Conservation (phyloP, 352 stramenopile genomes). For the Plasmopara halstedii region DNA sequence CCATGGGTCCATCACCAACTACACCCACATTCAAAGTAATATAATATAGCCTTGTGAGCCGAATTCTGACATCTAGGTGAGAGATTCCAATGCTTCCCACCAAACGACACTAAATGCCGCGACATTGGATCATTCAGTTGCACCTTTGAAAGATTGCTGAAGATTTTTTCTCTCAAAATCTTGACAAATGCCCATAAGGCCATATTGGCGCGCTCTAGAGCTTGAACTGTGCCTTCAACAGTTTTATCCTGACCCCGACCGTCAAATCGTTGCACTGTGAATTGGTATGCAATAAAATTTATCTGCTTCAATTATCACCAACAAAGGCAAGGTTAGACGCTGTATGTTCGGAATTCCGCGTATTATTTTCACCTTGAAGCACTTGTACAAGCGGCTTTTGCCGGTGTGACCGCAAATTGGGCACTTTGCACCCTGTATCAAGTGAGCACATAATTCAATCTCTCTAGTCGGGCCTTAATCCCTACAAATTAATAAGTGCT, state of each 20-base stretch:
- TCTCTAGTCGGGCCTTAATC: too few relatives aligned
- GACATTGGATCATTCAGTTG: slow-evolving; percentile 29
- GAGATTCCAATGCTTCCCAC: slow-evolving; percentile 22
- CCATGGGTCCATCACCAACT: slow-evolving; percentile 72
- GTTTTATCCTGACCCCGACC: slow-evolving; percentile 26
- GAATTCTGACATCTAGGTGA: background rate
- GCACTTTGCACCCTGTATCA: slow-evolving; percentile 43
- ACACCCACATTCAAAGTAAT: background rate
- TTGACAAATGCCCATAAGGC: slow-evolving; percentile 43
- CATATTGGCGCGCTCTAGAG: slow-evolving; percentile 17
- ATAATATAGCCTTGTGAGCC: slow-evolving; percentile 9
- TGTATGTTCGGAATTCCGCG: background rate
- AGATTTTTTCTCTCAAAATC: slow-evolving; percentile 45
- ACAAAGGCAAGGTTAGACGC: background rate
- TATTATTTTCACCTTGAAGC: slow-evolving; percentile 31
- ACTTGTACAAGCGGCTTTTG: slow-evolving; percentile 56
- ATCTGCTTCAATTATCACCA: slow-evolving; percentile 16
- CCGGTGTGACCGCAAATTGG: slow-evolving; percentile 54
- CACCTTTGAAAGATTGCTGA: slow-evolving; percentile 19
- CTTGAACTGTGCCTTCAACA: slow-evolving; percentile 14
- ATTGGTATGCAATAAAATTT: slow-evolving; percentile 29
- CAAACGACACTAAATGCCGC: slow-evolving; percentile 55
- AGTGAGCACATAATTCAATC: background rate
- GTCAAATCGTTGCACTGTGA: slow-evolving; percentile 47
- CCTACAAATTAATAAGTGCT: too few relatives aligned